Evolutionary conservation across 257 asterid genomes (phyloP).

Genomic region (Linaria vulgaris): DNA sequence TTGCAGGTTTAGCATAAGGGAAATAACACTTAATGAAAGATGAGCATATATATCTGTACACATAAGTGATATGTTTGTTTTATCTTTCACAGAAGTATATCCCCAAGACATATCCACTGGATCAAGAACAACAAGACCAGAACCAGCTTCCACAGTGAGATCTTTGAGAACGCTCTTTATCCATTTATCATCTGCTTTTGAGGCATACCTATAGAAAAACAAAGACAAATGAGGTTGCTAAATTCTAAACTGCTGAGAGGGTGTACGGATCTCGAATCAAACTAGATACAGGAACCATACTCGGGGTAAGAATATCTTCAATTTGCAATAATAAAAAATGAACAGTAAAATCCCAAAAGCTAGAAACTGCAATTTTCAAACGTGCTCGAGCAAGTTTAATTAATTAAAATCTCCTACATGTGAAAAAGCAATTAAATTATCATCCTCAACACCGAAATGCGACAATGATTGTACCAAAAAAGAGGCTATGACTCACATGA

Average conservation of each 20-base stretch:
- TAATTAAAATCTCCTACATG: conserved; percentile 14
- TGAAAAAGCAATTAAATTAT: neutral
- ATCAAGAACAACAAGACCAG: conserved; percentile 94
- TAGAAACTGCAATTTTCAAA: conserved; percentile 1
- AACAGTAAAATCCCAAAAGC: conserved; percentile 6
- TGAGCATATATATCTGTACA: conserved; percentile 86
- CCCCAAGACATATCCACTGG: conserved; percentile 97
- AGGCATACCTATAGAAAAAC: conserved; percentile 73
- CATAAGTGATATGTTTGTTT: conserved; percentile 69
- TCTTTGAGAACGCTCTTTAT: conserved; percentile 88
- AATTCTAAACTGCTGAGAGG: conserved; percentile 4
- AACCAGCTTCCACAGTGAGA: conserved; percentile 91
- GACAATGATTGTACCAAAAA: conserved; percentile 21
- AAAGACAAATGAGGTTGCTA: conserved; percentile 15
- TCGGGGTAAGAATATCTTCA: neutral
- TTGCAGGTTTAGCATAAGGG: conserved; percentile 89
- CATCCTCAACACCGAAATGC: conserved; percentile 3
- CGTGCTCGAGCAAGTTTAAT: conserved; percentile 10
- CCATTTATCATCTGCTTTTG: conserved; percentile 95
- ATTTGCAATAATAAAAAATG: conserved; percentile 8
- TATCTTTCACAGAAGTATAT: conserved; percentile 90
- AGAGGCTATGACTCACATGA: conserved; percentile 66
- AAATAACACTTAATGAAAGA: conserved; percentile 86
- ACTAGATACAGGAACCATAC: conserved; percentile 8
- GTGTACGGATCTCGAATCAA: conserved; percentile 17